Percentiles rank a stretch among this genome's conserved stretches.
phyloP scores from a whole-genome alignment of 108 stramenopile species.

The Cyclotella sp. region DNA sequence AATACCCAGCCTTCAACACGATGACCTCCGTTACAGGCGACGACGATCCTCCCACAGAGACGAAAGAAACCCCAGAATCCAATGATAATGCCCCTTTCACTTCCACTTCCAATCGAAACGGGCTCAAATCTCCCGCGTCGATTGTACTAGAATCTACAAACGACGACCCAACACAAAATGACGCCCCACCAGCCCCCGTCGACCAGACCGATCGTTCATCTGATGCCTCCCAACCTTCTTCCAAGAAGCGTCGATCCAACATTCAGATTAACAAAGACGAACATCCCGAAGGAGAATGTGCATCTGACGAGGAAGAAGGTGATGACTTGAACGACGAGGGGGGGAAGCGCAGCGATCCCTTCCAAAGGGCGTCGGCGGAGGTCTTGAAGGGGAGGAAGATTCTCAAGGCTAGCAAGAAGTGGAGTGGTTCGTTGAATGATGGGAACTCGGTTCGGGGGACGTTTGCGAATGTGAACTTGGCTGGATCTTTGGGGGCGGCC shows the following conservation, averaged over 20 bases:
- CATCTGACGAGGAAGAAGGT: constrained; percentile 25
- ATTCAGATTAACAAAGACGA: constrained; percentile 48
- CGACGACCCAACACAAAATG: not conserved
- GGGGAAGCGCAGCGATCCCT: constrained; percentile 49
- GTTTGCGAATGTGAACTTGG: constrained; percentile 36
- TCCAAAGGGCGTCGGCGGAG: constrained; percentile 38
- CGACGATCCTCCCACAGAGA: not conserved
- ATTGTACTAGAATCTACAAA: not conserved
- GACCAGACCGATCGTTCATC: not conserved
- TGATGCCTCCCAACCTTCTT: constrained; percentile 6
- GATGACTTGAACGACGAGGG: constrained; percentile 44
- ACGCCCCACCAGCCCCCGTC: not conserved
- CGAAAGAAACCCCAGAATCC: not conserved
- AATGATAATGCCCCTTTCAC: no score
- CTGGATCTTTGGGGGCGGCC: not conserved
- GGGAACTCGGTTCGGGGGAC: constrained; percentile 6
- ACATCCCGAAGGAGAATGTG: constrained; percentile 11
- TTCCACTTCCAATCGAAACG: no score
- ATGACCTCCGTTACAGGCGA: not conserved
- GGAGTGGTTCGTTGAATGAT: constrained; percentile 18
- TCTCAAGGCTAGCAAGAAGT: constrained; percentile 36
- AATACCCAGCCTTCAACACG: not conserved
- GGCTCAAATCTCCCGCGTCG: not conserved
- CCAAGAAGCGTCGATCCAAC: constrained; percentile 43
- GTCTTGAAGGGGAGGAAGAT: constrained; percentile 42